Conservation (phyloP, 805 yeast species). For the Yarrowia porcina region DNA sequence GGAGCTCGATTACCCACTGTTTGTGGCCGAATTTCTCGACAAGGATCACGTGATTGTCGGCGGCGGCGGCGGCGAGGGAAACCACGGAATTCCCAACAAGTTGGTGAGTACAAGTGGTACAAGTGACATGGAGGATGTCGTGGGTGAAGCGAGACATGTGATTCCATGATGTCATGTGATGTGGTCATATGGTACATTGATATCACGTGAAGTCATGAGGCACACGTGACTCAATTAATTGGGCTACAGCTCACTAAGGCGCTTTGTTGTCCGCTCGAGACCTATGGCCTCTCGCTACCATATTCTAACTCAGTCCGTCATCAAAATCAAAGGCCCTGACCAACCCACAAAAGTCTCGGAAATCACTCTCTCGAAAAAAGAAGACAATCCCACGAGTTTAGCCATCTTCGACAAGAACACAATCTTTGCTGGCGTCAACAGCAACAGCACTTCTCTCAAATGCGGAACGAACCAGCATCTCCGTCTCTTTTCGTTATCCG, state of each 20-base stretch:
- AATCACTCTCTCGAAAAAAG: slow-evolving; percentile 39
- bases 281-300: too few relatives aligned
- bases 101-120: slow-evolving; percentile 39
- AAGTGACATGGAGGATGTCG: too few relatives aligned
- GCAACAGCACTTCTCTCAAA: slow-evolving; percentile 54
- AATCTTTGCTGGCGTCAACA: slow-evolving; percentile 73
- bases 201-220: neutral
- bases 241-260: too few relatives aligned
- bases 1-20: slow-evolving; percentile 54
- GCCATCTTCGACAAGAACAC: slow-evolving; percentile 47
- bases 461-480: slow-evolving; percentile 66
- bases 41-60: slow-evolving; percentile 62
- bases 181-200: neutral
- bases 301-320: neutral
- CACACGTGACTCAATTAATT: too few relatives aligned
- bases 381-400: slow-evolving; percentile 85
- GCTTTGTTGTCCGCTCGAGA: too few relatives aligned
- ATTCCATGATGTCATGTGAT: neutral
- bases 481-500: slow-evolving; percentile 49
- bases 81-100: slow-evolving; percentile 83
- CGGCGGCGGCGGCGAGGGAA: slow-evolving; percentile 97
- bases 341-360: slow-evolving; percentile 21
- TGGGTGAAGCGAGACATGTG: too few relatives aligned
- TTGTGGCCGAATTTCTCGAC: slow-evolving; percentile 68
- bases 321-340: neutral